A percentile compares a stretch with the other conserved stretches of the same genome.
These are phyloP conservation scores for Anethum foeniculum DNA, from an alignment of 140 eudicot genomes.

Conservation along the genomic window DNA sequence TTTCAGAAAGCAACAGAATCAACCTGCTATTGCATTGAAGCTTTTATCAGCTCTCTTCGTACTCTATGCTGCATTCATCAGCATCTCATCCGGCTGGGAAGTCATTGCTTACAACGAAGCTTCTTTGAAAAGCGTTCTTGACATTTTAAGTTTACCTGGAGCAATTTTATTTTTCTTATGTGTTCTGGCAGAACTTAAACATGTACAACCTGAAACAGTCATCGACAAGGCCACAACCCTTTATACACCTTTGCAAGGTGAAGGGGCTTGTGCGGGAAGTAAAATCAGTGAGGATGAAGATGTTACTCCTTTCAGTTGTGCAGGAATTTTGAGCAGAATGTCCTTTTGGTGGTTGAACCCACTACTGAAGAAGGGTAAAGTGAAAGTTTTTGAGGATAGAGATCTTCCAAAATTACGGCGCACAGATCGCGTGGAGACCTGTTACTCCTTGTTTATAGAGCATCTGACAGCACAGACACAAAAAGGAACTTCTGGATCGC, in stretches of 20 bases:
- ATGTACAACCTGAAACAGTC: not conserved
- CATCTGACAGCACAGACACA: conserved; percentile 18
- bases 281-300: conserved; percentile 16
- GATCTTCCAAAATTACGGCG: conserved; percentile 50
- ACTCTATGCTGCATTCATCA: too few species aligned
- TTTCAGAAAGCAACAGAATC: not conserved
- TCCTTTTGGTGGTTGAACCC: conserved; percentile 70
- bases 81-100: not conserved
- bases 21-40: conserved; percentile 4
- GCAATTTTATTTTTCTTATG: conserved; percentile 15
- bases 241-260: conserved; percentile 29
- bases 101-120: not conserved
- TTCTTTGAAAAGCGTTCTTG: not conserved
- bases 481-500: not conserved
- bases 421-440: conserved; percentile 36
- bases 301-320: conserved; percentile 41
- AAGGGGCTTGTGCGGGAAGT: conserved; percentile 5
- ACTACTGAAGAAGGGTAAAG: conserved; percentile 40
- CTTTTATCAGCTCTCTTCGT: not conserved
- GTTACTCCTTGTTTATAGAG: conserved; percentile 41
- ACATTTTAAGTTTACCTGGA: not conserved
- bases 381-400: conserved; percentile 37
- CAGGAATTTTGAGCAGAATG: conserved; percentile 39
- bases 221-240: not conserved
- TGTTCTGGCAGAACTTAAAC: conserved; percentile 15